A percentile compares a stretch with the other conserved stretches of the same genome.
These are phyloP conservation scores for Tulasnella sp. DNA, from an alignment of 768 basidiomycete species.

Conservation along the genomic window DNA sequence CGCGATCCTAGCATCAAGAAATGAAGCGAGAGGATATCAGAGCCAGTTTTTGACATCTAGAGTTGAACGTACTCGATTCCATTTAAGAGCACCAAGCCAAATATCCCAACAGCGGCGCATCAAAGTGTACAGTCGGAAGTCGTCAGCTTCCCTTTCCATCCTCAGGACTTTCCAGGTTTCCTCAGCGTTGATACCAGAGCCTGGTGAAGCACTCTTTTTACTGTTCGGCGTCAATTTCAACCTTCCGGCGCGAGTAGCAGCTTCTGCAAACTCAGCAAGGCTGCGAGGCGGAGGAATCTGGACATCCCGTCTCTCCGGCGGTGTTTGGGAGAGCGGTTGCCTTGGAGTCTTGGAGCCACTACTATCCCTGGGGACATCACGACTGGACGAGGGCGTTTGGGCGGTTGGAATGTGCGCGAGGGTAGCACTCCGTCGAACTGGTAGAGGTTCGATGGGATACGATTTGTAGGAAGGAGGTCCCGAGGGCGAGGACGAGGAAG, in stretches of 20 bases:
- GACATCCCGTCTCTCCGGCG: neutral
- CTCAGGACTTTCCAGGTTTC: conserved; percentile 51
- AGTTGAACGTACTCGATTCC: conserved; percentile 51
- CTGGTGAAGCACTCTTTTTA: neutral
- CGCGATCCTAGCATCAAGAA: conserved; percentile 55
- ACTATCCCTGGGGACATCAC: too few species aligned
- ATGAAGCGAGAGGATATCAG: conserved; percentile 20
- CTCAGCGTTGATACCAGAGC: conserved; percentile 32
- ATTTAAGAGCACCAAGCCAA: conserved; percentile 58
- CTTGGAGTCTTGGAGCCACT: conserved; percentile 15
- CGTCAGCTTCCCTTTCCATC: conserved; percentile 57
- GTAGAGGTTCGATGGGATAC: conserved; percentile 32
- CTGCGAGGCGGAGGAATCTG: neutral
- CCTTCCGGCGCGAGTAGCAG: conserved; percentile 8
- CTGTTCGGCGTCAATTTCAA: neutral
- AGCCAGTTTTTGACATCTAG: conserved; percentile 7
- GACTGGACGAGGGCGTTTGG: too few species aligned
- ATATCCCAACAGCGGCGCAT: conserved; percentile 61
- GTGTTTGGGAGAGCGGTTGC: neutral
- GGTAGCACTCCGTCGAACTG: too few species aligned
- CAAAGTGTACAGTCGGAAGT: conserved; percentile 49
- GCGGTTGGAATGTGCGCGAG: too few species aligned
- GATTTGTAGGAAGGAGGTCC: conserved; percentile 34
- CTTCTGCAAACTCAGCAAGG: conserved; percentile 12
- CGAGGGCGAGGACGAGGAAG: conserved; percentile 22